Base-by-base conservation (phyloP, 345 rosid species). In the Hibiscus syriacus region DNA sequence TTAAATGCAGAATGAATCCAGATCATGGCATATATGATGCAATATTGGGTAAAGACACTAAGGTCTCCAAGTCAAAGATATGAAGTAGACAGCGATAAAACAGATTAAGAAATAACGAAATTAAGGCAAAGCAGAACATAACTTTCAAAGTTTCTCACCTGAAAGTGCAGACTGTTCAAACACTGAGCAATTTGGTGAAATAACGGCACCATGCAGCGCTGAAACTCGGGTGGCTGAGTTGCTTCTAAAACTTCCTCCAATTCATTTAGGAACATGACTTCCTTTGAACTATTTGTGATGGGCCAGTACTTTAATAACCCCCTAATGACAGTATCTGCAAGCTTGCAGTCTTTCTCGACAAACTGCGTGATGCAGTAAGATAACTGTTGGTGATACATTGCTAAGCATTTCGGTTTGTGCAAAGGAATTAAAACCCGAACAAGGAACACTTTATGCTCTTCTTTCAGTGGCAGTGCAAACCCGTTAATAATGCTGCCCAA, bases 281-380 rank as follows among this genome's bases (percentile, higher is more conserved):
- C 98, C 88, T 92, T n/a, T 49, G 97, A 85, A 75, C 97, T 90
- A 73, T 90, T 92, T 56, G 94, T 86, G 63, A 90, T 66, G 0
- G 97, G 98, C 98, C 97, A 92, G 69, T 86, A 92, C 81, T 92
- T 92, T 41, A 92, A 78, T 16, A 92, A 74, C 53, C 92, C 95
- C 79, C 86, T 80, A 63, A 90, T 85, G 10, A 90, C 84, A 0
- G 87, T 81, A 73, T 92, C 97, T 1, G 92, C 89, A 61, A 92
- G 98, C 87, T 86, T 90, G 80, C 77, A 74, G 52, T 92, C 98
- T 80, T 92, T 92, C 82, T 90, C 95, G 43, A 92, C 97, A 70
- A 92, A 92, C 78, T 92, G 98, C 0, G 79, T 76, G 26, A 90
- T 76, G 67, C 95, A 88, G 77, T 92, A 92, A 67, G 93, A 88